A percentile compares a stretch with the other conserved stretches of the same genome.
Evolutionary conservation across 2,329 filamentous ascomycete species (phyloP).

Genomic region (Phoma sp.): DNA sequence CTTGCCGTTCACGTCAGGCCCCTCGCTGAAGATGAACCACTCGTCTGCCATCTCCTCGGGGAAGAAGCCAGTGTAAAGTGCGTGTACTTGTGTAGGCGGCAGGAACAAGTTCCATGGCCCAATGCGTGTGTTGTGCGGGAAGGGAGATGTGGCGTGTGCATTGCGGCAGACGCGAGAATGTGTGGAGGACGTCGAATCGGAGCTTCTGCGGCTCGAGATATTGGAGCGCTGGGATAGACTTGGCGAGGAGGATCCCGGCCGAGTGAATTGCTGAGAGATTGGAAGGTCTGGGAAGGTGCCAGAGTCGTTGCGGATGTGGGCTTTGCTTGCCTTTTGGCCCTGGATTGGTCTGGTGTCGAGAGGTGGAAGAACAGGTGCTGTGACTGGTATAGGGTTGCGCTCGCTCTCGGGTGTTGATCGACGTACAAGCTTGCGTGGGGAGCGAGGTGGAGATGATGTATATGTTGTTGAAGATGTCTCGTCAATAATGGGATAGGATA

Average conservation of each 20-base stretch:
- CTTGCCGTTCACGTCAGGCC: conserved; percentile 40
- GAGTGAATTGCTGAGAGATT: conserved; percentile 4
- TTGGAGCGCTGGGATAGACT: not conserved
- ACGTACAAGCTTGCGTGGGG: conserved; percentile 14
- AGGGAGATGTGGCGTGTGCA: conserved; percentile 21
- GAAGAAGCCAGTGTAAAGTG: conserved; percentile 37
- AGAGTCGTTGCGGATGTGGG: conserved; percentile 8
- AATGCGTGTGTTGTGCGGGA: conserved; percentile 21
- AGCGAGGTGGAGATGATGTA: conserved; percentile 1
- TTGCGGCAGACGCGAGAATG: conserved; percentile 20
- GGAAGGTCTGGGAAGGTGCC: not conserved
- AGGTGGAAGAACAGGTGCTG: not conserved
- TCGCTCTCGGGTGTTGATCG: conserved; percentile 2
- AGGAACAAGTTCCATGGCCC: conserved; percentile 42
- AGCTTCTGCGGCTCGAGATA: not conserved
- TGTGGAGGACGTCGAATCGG: conserved; percentile 1
- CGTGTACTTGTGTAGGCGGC: conserved; percentile 36
- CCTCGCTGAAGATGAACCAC: conserved; percentile 45
- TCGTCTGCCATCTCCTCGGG: conserved; percentile 34
- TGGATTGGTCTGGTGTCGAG: not conserved
- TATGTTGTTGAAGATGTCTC: conserved; percentile 1
- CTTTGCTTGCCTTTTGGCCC: not conserved
- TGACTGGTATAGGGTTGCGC: not conserved
- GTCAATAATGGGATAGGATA: conserved; percentile 10
- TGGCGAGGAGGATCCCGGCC: not conserved